Base-by-base conservation (phyloP, 306 rosid species). In the Hippophae tibetana region DNA sequence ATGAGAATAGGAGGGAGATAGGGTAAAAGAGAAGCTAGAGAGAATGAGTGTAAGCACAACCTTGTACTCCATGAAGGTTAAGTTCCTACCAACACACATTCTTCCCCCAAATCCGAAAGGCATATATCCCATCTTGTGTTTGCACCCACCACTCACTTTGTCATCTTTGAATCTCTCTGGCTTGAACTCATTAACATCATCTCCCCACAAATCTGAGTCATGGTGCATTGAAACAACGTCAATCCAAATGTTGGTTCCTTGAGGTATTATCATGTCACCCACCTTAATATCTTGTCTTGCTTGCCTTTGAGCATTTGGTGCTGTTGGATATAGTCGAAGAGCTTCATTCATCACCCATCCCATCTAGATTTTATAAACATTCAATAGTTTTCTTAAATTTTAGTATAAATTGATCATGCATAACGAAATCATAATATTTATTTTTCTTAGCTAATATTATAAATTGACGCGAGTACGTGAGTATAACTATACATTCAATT, bases 101-200 rank as follows among this genome's bases (percentile, higher is more conserved):
- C 97, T 80, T 2, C 95, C 97, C 63, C 97, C 97, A 61, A 90
- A 84, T 9, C 97, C 97, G 59, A 90, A 90, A 1, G 97, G 95
- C 75, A 90, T 65, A 69, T 72, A 86, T 13, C 97, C 95, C 95
- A 90, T 84, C 75, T 74, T 80, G 84, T 86, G 88, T 38, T 66
- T 73, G 72, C 97, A 90, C 5, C 94, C 90, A 0, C 95, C 97
- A 61, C 69, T 64, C 0, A 26, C 9, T 47, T 52, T 66, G 63
- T 78, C 81, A 26, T 77, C 75, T 58, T 62, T 68, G 72, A 90
- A 90, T 71, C 97, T 79, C 66, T 80, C 79, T 0, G 95, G 97
- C 57, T 64, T 84, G 78, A 90, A 90, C 75, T 78, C 77, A 12
- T 90, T 74, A 3, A 61, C 97, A 9, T 84, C 90, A 0, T 79